These are phyloP conservation scores for Massariosphaeria phaeospora DNA, from an alignment of 495 filamentous ascomycete genomes.

Conservation along the genomic window DNA sequence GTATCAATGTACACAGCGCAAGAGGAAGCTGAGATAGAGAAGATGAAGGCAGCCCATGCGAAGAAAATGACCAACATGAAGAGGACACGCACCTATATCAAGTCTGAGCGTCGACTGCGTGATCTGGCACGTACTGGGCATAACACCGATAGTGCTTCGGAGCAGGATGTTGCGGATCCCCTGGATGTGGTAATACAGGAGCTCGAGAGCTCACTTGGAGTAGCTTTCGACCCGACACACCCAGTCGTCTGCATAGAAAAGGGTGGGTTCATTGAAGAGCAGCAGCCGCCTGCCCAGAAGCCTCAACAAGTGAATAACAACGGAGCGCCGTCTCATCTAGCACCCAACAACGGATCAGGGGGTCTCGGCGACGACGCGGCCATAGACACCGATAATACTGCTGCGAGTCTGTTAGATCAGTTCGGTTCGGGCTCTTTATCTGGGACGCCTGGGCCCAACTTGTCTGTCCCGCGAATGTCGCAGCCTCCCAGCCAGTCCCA, in stretches of 20 bases:
- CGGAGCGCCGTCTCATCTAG: background rate
- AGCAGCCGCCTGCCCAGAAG: constrained; percentile 11
- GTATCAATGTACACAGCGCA: constrained; percentile 60
- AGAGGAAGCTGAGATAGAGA: constrained; percentile 71
- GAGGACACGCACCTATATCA: constrained; percentile 46
- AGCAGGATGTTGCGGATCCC: constrained; percentile 25
- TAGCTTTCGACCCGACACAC: constrained; percentile 33
- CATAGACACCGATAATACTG: constrained; percentile 28
- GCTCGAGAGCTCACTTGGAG: constrained; percentile 35
- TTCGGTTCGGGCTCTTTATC: constrained; percentile 28
- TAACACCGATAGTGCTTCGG: background rate
- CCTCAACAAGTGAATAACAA: constrained; percentile 26
- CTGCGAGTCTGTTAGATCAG: constrained; percentile 33
- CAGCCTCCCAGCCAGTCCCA: constrained; percentile 26
- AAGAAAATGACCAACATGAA: constrained; percentile 68
- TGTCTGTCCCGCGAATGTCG: constrained; percentile 25
- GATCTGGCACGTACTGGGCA: constrained; percentile 27
- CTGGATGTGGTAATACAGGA: constrained; percentile 36
- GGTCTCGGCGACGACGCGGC: constrained; percentile 19
- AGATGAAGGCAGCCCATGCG: constrained; percentile 72
- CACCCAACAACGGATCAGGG: constrained; percentile 2
- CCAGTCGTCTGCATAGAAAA: constrained; percentile 39
- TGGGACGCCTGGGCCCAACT: constrained; percentile 27
- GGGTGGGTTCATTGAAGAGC: constrained; percentile 39
- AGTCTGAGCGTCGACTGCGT: constrained; percentile 37